These are phyloP conservation scores for Nitzschia inconspicua DNA, from an alignment of 108 stramenopile genomes.

Conservation along the genomic window DNA sequence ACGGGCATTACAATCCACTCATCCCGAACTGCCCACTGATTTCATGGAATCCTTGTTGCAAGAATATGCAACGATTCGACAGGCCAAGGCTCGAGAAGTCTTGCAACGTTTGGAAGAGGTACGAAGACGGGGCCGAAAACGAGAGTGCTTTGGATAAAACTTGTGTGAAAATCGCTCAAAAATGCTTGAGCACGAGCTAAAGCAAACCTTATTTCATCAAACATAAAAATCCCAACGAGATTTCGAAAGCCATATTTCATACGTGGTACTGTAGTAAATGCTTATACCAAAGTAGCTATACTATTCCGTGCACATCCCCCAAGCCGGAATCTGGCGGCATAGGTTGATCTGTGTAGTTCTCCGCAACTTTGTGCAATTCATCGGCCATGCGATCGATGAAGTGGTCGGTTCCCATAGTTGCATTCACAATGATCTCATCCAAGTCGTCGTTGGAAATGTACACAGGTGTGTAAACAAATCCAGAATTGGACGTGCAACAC, in stretches of 20 bases:
- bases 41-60: constrained; percentile 67
- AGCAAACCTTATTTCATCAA: too few species aligned
- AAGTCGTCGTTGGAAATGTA: constrained; percentile 81
- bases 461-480: constrained; percentile 75
- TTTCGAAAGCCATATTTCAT: too few species aligned
- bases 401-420: constrained; percentile 88
- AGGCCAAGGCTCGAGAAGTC: not conserved
- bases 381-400: constrained; percentile 78
- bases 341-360: not conserved
- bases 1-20: constrained; percentile 90
- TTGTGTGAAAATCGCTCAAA: too few species aligned
- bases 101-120: constrained; percentile 80
- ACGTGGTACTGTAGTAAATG: too few species aligned
- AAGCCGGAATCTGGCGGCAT: too few species aligned
- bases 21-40: constrained; percentile 59
- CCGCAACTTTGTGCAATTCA: constrained; percentile 54
- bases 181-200: too few species aligned
- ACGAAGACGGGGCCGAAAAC: constrained; percentile 83
- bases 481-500: constrained; percentile 72
- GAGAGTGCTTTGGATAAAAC: constrained; percentile 91
- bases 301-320: too few species aligned
- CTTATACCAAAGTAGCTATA: too few species aligned
- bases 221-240: too few species aligned
- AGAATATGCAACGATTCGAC: constrained; percentile 34
- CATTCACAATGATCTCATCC: constrained; percentile 82